Percentiles rank a stretch among this genome's conserved stretches.
Conservation (phyloP, 495 filamentous ascomycete genomes). For the Podospora pseudopauciseta region DNA sequence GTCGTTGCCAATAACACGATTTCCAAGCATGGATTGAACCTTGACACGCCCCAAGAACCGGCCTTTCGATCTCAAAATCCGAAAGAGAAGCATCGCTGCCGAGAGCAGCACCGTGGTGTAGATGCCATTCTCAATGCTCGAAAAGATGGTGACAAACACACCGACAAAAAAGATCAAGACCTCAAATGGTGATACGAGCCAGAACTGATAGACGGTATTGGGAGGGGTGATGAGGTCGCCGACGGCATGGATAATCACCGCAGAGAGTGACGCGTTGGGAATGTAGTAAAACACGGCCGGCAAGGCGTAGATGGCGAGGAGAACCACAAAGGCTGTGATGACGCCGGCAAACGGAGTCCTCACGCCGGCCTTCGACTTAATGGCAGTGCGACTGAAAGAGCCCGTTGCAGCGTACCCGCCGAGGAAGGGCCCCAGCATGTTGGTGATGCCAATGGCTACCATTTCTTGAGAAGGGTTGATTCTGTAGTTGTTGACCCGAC, state of each 20-base stretch:
- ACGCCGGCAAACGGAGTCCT: constrained; percentile 88
- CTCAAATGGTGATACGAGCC: constrained; percentile 86
- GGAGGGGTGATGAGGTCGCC: constrained; percentile 92
- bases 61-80: constrained; percentile 78
- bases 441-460: constrained; percentile 89
- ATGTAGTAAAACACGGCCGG: constrained; percentile 95
- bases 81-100: constrained; percentile 75
- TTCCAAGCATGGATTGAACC: constrained; percentile 84
- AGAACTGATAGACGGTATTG: constrained; percentile 93
- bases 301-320: constrained; percentile 92
- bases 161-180: constrained; percentile 92
- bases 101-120: constrained; percentile 80
- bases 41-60: constrained; percentile 86
- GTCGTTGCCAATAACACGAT: constrained; percentile 66
- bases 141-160: constrained; percentile 86
- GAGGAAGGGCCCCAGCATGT: constrained; percentile 89
- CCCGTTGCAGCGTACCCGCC: constrained; percentile 93
- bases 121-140: constrained; percentile 85
- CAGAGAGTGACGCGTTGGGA: constrained; percentile 77
- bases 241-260: constrained; percentile 96
- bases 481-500: constrained; percentile 95
- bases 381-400: constrained; percentile 95
- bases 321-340: constrained; percentile 82
- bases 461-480: constrained; percentile 97
- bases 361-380: constrained; percentile 97